phyloP scores from a whole-genome alignment of 2,329 filamentous ascomycete genomes.

The Boeremia lycopersici region DNA sequence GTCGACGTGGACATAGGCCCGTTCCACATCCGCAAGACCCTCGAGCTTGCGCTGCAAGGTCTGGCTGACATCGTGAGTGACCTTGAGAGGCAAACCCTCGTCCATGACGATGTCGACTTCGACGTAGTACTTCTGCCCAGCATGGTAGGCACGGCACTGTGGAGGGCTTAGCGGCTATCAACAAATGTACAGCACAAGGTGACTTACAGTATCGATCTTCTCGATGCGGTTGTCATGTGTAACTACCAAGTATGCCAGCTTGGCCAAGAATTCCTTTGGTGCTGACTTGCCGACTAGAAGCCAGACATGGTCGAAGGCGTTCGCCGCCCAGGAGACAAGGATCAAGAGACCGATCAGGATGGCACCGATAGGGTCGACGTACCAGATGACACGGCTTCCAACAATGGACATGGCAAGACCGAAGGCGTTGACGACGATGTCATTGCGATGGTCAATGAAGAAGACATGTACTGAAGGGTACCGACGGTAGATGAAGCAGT shows the following conservation, averaged over 20 bases:
- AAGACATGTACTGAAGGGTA: constrained; percentile 64
- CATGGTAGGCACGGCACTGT: constrained; percentile 64
- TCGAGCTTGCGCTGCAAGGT: constrained; percentile 66
- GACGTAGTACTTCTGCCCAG: constrained; percentile 66
- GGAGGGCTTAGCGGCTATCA: constrained; percentile 19
- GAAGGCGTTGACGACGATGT: constrained; percentile 62
- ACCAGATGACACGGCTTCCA: constrained; percentile 61
- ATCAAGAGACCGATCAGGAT: constrained; percentile 66
- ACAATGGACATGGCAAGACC: constrained; percentile 63
- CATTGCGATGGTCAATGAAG: constrained; percentile 64
- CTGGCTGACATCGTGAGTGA: constrained; percentile 67
- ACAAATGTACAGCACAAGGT: neutral
- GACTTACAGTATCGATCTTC: constrained; percentile 61
- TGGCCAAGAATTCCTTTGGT: constrained; percentile 62
- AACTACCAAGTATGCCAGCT: constrained; percentile 62
- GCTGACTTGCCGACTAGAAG: constrained; percentile 66
- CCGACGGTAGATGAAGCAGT: constrained; percentile 59
- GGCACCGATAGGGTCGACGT: constrained; percentile 65
- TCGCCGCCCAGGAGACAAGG: constrained; percentile 65
- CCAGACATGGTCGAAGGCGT: constrained; percentile 67
- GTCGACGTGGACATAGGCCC: constrained; percentile 59
- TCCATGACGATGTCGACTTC: constrained; percentile 68
- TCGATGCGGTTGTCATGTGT: constrained; percentile 61
- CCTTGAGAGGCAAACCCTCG: constrained; percentile 58
- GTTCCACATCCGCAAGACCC: constrained; percentile 49